Conservation (phyloP, 176 grass and related monocot species). For the Cocos nucifera region DNA sequence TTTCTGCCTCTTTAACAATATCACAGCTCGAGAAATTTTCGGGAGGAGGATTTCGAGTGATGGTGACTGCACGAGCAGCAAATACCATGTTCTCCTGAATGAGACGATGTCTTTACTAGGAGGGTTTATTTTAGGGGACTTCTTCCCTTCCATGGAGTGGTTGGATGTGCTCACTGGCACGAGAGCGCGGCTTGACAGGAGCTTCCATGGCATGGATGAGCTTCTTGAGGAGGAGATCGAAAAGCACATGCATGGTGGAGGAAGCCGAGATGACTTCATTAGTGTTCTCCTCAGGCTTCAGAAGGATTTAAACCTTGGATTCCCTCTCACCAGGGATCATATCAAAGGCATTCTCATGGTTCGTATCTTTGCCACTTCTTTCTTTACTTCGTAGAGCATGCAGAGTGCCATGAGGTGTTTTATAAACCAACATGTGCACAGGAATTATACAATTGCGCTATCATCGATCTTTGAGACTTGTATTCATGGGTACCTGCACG, state of each 20-base stretch:
- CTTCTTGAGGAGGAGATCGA: constrained; percentile 12
- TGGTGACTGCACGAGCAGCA: not conserved
- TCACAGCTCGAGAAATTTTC: not conserved
- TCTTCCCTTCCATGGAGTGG: not conserved
- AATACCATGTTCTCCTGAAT: not conserved
- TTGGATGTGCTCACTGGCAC: not conserved
- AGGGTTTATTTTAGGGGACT: constrained; percentile 5
- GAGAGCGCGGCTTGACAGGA: constrained; percentile 4
- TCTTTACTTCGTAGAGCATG: too few relatives aligned
- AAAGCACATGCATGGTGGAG: not conserved
- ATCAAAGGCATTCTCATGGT: constrained; percentile 22
- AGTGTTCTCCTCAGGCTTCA: constrained; percentile 17
- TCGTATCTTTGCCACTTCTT: not conserved
- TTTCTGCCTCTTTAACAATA: not conserved
- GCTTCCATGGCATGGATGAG: not conserved
- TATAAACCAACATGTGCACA: too few relatives aligned
- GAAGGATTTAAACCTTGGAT: constrained; percentile 10
- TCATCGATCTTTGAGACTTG: too few relatives aligned
- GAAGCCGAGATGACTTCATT: constrained; percentile 9
- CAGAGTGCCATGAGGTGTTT: too few relatives aligned
- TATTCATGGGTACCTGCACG: too few relatives aligned
- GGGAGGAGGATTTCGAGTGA: not conserved
- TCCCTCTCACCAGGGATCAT: constrained; percentile 6
- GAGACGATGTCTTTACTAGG: not conserved
- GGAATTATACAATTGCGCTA: too few relatives aligned